phyloP scores from a whole-genome alignment of 2,329 filamentous ascomycete genomes.

The Scytalidium sp. region DNA sequence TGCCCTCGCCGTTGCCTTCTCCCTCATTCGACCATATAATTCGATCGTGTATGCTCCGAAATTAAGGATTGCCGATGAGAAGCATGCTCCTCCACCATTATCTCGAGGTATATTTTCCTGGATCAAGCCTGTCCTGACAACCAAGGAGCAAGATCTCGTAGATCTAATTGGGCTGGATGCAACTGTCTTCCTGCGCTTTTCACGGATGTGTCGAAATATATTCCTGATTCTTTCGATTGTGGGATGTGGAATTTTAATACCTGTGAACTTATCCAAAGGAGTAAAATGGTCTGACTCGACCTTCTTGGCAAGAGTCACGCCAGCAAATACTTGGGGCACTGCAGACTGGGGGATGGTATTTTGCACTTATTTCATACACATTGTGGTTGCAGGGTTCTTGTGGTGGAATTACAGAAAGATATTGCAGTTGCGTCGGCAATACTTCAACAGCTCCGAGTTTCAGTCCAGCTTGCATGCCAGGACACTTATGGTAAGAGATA shows the following conservation, averaged over 20 bases:
- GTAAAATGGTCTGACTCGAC: conserved; percentile 24
- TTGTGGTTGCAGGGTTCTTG: conserved; percentile 75
- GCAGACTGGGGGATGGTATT: conserved; percentile 59
- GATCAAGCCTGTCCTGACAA: conserved; percentile 74
- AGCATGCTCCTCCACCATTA: conserved; percentile 82
- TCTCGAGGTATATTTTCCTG: conserved; percentile 87
- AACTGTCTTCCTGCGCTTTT: conserved; percentile 83
- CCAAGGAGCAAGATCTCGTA: conserved; percentile 73
- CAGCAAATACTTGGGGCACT: conserved; percentile 48
- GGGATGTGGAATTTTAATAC: conserved; percentile 75
- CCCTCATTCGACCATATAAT: conserved; percentile 85
- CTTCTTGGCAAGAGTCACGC: conserved; percentile 58
- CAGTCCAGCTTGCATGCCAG: conserved; percentile 80
- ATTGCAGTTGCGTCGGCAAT: conserved; percentile 66
- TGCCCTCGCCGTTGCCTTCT: conserved; percentile 77
- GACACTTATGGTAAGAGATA: conserved; percentile 56
- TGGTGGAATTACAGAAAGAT: conserved; percentile 89
- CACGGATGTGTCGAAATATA: conserved; percentile 88
- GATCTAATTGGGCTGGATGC: conserved; percentile 89
- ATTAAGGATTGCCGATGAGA: conserved; percentile 86
- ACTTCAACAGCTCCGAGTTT: conserved; percentile 85
- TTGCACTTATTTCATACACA: conserved; percentile 64
- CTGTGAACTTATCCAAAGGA: conserved; percentile 65
- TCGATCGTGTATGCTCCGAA: conserved; percentile 92
- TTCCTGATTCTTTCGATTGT: conserved; percentile 71